Percentiles rank a stretch among this genome's conserved stretches.
Evolutionary conservation across 2,329 filamentous ascomycete genomes (phyloP).

Genomic region (Emmonsia crescens): DNA sequence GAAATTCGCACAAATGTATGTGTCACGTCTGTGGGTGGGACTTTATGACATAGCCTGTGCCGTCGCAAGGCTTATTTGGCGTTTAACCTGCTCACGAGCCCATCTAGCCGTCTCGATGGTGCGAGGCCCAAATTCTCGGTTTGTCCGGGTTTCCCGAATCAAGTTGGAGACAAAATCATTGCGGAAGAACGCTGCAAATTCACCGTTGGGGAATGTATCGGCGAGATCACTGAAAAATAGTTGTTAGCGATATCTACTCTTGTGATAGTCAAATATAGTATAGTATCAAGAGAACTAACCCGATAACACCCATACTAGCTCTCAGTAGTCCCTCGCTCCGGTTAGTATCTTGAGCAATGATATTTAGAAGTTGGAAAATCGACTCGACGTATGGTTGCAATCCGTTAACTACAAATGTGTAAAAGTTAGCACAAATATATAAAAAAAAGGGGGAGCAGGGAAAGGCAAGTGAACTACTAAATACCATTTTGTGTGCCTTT

Average conservation of each 20-base stretch:
- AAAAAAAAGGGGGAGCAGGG: neutral
- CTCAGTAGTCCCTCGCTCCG: conserved; percentile 85
- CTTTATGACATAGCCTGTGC: conserved; percentile 30
- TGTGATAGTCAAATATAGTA: neutral
- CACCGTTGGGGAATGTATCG: conserved; percentile 83
- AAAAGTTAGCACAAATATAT: neutral
- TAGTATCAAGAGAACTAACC: conserved; percentile 47
- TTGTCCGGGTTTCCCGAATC: conserved; percentile 84
- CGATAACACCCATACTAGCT: conserved; percentile 94
- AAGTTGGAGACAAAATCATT: conserved; percentile 81
- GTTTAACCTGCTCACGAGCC: conserved; percentile 96
- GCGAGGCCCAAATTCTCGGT: conserved; percentile 72
- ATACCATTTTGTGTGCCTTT: conserved; percentile 49
- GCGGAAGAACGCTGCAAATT: conserved; percentile 74
- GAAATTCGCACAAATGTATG: neutral
- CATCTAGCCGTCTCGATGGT: conserved; percentile 93
- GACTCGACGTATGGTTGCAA: conserved; percentile 69
- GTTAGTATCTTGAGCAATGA: conserved; percentile 70
- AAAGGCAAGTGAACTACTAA: conserved; percentile 7
- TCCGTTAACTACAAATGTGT: conserved; percentile 45
- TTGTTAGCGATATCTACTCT: conserved; percentile 26
- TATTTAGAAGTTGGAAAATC: conserved; percentile 78
- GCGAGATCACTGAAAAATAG: conserved; percentile 64
- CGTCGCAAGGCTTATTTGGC: conserved; percentile 47
- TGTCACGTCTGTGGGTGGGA: conserved; percentile 6